A percentile compares a stretch with the other conserved stretches of the same genome.
Evolutionary conservation across 2,329 filamentous ascomycete species (phyloP).

Genomic region (Trichoderma sp.): DNA sequence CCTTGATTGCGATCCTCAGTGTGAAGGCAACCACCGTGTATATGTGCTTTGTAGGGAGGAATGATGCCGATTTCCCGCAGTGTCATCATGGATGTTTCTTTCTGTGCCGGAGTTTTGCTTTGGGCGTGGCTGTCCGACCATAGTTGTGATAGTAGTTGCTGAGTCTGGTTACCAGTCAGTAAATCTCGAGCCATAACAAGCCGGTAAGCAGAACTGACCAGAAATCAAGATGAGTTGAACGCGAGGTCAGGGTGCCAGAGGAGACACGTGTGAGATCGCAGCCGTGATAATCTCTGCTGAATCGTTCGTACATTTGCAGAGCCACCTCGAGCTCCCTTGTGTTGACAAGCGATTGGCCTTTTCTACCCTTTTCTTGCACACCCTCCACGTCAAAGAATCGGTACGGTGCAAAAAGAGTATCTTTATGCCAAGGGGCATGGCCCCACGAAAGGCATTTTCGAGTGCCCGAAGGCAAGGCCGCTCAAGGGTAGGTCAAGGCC

Average conservation of each 20-base stretch:
- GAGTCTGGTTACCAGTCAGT: constrained; percentile 77
- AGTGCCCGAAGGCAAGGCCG: too few relatives aligned
- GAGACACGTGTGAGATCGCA: constrained; percentile 30
- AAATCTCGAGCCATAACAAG: constrained; percentile 72
- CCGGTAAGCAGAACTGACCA: neutral
- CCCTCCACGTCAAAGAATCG: constrained; percentile 97
- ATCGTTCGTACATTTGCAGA: too few relatives aligned
- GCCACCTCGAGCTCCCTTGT: constrained; percentile 66
- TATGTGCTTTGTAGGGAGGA: too few relatives aligned
- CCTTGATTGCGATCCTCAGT: too few relatives aligned
- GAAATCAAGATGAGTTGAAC: neutral
- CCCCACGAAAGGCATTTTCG: constrained; percentile 40
- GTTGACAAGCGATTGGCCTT: constrained; percentile 90
- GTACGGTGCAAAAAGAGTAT: constrained; percentile 82
- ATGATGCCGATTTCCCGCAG: too few relatives aligned
- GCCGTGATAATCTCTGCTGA: too few relatives aligned
- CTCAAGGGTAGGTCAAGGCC: neutral
- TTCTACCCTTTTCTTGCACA: constrained; percentile 77
- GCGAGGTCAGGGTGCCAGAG: neutral
- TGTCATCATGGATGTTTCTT: too few relatives aligned
- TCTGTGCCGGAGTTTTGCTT: too few relatives aligned
- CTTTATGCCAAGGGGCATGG: constrained; percentile 82
- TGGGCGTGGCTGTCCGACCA: too few relatives aligned
- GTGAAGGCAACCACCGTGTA: too few relatives aligned
- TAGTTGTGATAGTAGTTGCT: constrained; percentile 67